phyloP scores from a whole-genome alignment of 2,329 filamentous ascomycete genomes.

The Pyricularia sp. region DNA sequence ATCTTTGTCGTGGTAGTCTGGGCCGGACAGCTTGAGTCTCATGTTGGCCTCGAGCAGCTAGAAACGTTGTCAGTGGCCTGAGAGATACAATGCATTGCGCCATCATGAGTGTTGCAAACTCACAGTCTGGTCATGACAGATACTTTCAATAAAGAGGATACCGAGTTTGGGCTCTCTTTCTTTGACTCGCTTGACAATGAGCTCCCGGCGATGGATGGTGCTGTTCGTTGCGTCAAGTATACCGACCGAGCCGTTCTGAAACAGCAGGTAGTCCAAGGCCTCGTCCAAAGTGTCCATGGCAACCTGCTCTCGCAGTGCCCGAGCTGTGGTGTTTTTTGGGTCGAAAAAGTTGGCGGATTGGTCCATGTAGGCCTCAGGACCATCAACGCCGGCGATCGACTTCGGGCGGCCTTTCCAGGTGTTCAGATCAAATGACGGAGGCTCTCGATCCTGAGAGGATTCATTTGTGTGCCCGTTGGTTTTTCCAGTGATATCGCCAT shows the following conservation, averaged over 20 bases:
- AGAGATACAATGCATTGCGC: background rate
- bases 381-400: conserved; percentile 4
- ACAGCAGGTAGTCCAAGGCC: conserved; percentile 78
- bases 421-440: conserved; percentile 21
- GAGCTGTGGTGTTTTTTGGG: conserved; percentile 72
- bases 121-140: conserved; percentile 71
- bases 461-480: background rate
- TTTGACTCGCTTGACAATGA: conserved; percentile 76
- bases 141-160: conserved; percentile 90
- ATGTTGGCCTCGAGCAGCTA: conserved; percentile 86
- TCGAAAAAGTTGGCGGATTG: conserved; percentile 94
- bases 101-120: conserved; percentile 3
- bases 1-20: conserved; percentile 93
- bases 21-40: conserved; percentile 90
- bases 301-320: conserved; percentile 80
- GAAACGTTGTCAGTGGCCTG: background rate
- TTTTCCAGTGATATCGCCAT: conserved; percentile 21
- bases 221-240: conserved; percentile 86
- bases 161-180: conserved; percentile 77
- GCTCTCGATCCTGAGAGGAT: background rate
- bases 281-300: conserved; percentile 90
- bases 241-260: conserved; percentile 76
- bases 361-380: conserved; percentile 49
- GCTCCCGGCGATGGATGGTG: conserved; percentile 74
- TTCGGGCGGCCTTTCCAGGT: conserved; percentile 6